phyloP scores from a whole-genome alignment of 2,329 filamentous ascomycete species.

The Aspergillus sp. region DNA sequence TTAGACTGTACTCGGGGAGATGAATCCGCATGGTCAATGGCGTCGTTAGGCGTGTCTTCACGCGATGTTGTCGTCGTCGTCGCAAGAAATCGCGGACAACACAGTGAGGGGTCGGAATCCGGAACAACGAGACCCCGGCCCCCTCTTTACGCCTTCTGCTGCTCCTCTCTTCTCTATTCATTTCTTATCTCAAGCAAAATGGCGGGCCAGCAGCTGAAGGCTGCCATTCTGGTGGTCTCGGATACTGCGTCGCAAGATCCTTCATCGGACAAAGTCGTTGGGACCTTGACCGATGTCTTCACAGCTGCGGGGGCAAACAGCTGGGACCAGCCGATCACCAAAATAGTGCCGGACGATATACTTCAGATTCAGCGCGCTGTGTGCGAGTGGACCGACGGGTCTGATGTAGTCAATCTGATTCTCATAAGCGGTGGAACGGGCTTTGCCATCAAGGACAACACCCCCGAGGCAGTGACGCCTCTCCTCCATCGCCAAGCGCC shows the following conservation, averaged over 20 bases:
- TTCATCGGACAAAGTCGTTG: slow-evolving; percentile 72
- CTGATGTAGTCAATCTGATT: slow-evolving; percentile 67
- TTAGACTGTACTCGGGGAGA: slow-evolving; percentile 20
- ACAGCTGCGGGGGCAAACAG: slow-evolving; percentile 62
- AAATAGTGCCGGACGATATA: slow-evolving; percentile 77
- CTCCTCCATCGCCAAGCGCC: slow-evolving; percentile 83
- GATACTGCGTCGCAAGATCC: slow-evolving; percentile 83
- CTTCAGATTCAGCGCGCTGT: slow-evolving; percentile 73
- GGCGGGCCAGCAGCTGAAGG: slow-evolving; percentile 54
- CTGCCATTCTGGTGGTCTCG: slow-evolving; percentile 82
- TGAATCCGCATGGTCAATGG: background rate
- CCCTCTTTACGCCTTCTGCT: slow-evolving; percentile 1
- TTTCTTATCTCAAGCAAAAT: slow-evolving; percentile 10
- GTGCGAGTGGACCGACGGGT: slow-evolving; percentile 69
- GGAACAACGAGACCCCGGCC: background rate
- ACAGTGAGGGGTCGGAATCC: slow-evolving; percentile 1
- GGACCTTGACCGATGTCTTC: slow-evolving; percentile 68
- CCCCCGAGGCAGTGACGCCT: slow-evolving; percentile 82
- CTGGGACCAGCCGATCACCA: slow-evolving; percentile 69
- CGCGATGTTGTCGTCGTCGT: background rate
- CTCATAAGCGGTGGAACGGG: slow-evolving; percentile 91
- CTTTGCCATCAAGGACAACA: slow-evolving; percentile 80
- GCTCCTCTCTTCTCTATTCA: background rate
- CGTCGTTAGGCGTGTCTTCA: background rate
- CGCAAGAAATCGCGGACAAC: background rate